Percentiles rank a stretch among this genome's conserved stretches.
phyloP scores from a whole-genome alignment of 1,139 yeast species.

The Lodderomyces margitis region DNA sequence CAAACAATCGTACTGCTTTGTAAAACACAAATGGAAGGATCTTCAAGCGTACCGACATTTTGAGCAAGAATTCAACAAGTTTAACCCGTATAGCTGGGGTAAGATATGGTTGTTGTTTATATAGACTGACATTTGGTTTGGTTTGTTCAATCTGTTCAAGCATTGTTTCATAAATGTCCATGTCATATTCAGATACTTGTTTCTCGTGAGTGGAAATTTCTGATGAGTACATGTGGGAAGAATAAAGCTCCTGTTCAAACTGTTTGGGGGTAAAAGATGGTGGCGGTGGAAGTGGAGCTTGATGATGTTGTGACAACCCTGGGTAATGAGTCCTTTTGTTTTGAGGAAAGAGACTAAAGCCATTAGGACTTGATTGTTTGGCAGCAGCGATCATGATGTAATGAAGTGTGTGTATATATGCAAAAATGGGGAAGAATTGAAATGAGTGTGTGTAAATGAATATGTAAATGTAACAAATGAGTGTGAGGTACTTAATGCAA shows the following conservation, averaged over 20 bases:
- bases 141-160: constrained; percentile 27
- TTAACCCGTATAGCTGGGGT: constrained; percentile 49
- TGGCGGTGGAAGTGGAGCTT: not conserved
- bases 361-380: constrained; percentile 10
- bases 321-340: constrained; percentile 5
- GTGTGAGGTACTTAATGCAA: not conserved
- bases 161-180: constrained; percentile 47
- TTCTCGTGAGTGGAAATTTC: constrained; percentile 50
- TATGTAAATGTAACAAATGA: not conserved
- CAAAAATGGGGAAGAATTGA: not conserved
- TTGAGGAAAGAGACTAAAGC: constrained; percentile 2
- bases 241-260: constrained; percentile 43
- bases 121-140: constrained; percentile 53
- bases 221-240: constrained; percentile 46
- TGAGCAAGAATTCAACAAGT: constrained; percentile 56
- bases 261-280: constrained; percentile 1
- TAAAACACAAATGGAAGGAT: constrained; percentile 59
- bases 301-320: not conserved
- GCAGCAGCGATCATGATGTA: constrained; percentile 8
- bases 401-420: not conserved
- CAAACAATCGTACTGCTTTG: constrained; percentile 58
- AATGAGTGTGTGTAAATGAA: not conserved
- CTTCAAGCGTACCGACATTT: constrained; percentile 57
- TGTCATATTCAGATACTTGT: constrained; percentile 50
- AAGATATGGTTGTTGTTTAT: constrained; percentile 64